Percentiles rank a stretch among this genome's conserved stretches.
phyloP scores from a whole-genome alignment of 768 basidiomycete species.

The Boletus bicolor region DNA sequence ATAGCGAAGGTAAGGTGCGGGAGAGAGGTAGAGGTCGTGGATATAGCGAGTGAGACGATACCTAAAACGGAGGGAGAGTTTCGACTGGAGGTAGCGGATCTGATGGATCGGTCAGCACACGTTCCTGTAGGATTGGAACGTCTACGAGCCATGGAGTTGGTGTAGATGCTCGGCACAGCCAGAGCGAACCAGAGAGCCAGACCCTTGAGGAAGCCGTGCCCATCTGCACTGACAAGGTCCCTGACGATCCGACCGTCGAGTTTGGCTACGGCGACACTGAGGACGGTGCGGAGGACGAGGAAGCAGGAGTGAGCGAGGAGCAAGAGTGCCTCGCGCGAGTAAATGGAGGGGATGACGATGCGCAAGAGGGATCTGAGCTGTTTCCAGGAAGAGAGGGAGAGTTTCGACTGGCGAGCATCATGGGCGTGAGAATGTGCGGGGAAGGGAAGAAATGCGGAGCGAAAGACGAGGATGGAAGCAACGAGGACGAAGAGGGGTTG shows the following conservation, averaged over 20 bases:
- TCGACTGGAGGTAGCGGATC: constrained; percentile 88
- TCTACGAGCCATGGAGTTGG: constrained; percentile 80
- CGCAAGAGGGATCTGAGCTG: constrained; percentile 73
- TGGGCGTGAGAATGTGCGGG: constrained; percentile 60
- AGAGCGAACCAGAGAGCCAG: constrained; percentile 86
- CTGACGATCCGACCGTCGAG: constrained; percentile 89
- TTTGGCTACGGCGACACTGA: constrained; percentile 84
- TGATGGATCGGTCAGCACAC: constrained; percentile 26
- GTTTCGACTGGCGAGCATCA: constrained; percentile 52
- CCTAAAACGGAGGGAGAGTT: constrained; percentile 76
- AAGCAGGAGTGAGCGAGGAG: constrained; percentile 80
- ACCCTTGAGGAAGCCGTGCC: constrained; percentile 76
- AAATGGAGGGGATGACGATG: constrained; percentile 63
- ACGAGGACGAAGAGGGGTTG: constrained; percentile 41
- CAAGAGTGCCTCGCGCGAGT: constrained; percentile 68
- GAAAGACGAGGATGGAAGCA: constrained; percentile 48
- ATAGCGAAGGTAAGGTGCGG: constrained; percentile 67
- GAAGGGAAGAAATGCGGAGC: constrained; percentile 40
- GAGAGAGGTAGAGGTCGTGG: constrained; percentile 87
- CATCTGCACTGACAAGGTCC: constrained; percentile 85
- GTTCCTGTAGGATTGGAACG: neutral
- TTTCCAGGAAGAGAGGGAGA: constrained; percentile 64
- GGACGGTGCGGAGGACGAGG: constrained; percentile 78
- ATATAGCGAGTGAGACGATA: constrained; percentile 88
- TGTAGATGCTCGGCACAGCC: constrained; percentile 91